phyloP scores from a whole-genome alignment of 139 green algal species.

The Chlorella ohadii region DNA sequence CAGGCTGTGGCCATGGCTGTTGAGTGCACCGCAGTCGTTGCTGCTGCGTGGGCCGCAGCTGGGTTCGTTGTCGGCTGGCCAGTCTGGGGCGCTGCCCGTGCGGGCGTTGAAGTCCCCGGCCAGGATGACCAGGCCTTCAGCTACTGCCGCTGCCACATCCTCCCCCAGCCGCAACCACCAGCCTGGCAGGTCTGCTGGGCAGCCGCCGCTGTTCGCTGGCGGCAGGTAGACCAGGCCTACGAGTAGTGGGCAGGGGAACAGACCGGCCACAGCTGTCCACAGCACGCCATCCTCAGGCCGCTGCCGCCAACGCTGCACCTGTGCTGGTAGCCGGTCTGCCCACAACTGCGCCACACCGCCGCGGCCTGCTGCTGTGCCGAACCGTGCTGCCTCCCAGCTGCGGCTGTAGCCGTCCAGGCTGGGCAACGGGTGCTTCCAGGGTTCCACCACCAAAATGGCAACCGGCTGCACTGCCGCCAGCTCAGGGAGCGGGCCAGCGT shows the following conservation, averaged over 20 bases:
- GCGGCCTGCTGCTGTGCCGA: not conserved
- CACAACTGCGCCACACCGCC: not conserved
- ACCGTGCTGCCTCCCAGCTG: no score
- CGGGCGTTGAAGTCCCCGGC: not conserved
- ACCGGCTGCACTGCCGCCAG: not conserved
- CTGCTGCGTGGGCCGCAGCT: not conserved
- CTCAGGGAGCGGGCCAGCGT: not conserved
- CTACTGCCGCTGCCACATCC: not conserved
- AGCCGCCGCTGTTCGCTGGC: not conserved
- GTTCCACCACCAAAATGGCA: not conserved
- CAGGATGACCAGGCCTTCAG: not conserved
- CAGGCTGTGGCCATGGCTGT: conserved; percentile 2
- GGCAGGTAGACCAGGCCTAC: not conserved
- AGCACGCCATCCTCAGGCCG: not conserved
- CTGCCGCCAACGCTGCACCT: not conserved
- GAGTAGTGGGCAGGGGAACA: not conserved
- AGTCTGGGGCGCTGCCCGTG: not conserved
- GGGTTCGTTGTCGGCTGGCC: not conserved
- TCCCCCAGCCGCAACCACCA: not conserved
- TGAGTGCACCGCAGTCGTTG: not conserved
- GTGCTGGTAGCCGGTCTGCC: not conserved
- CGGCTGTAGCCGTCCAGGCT: not conserved
- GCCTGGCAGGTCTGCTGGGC: not conserved
- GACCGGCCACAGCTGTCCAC: no score
- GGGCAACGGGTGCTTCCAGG: not conserved